Evolutionary conservation across 345 rosid genomes (phyloP).

Genomic region (Lumnitzera racemosa): DNA sequence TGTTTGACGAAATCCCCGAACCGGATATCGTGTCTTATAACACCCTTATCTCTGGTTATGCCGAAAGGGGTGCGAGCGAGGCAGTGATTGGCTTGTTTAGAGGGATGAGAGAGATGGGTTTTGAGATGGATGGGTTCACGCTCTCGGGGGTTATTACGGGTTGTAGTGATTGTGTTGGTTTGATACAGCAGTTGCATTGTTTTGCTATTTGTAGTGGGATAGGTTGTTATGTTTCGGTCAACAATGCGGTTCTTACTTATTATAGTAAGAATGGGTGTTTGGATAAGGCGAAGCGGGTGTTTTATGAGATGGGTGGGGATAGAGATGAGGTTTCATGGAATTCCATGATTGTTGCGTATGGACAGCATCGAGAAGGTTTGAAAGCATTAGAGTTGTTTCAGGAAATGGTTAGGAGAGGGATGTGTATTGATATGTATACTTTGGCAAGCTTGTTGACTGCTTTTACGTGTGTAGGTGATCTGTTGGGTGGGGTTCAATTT

Average conservation of each 20-base stretch:
- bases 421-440: conserved; percentile 66
- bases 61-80: conserved; percentile 41
- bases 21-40: conserved; percentile 77
- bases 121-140: conserved; percentile 69
- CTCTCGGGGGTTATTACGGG: conserved; percentile 69
- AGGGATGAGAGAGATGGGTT: conserved; percentile 43
- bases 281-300: conserved; percentile 53
- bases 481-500: conserved; percentile 70
- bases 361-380: conserved; percentile 68
- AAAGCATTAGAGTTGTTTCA: conserved; percentile 58
- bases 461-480: conserved; percentile 43
- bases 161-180: conserved; percentile 29
- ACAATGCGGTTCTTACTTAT: conserved; percentile 54
- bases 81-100: conserved; percentile 40
- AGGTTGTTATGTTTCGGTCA: conserved; percentile 63
- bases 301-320: conserved; percentile 44
- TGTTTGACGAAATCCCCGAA: conserved; percentile 79
- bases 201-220: conserved; percentile 51
- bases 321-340: conserved; percentile 92
- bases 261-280: conserved; percentile 61
- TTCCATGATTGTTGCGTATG: conserved; percentile 81
- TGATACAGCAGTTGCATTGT: conserved; percentile 63
- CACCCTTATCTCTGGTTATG: conserved; percentile 68
- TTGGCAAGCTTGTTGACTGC: conserved; percentile 80
- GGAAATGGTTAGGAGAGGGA: conserved; percentile 49